Evolutionary conservation across 1,284 basidiomycete species (phyloP).

Genomic region (Pterulicium gracile): DNA sequence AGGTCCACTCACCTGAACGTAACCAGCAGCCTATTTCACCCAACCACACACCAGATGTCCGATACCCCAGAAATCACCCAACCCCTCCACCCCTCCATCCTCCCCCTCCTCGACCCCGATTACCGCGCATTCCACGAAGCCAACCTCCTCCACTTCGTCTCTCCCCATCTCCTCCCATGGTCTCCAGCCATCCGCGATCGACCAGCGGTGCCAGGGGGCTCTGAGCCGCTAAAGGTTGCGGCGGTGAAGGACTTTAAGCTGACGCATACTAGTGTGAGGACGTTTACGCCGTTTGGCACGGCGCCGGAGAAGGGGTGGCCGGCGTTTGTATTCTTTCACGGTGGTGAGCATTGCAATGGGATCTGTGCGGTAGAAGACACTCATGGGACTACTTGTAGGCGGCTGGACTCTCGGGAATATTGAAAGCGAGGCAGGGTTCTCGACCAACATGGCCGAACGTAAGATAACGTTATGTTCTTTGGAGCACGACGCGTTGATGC

Average conservation of each 20-base stretch:
- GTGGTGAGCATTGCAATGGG: slow-evolving; percentile 31
- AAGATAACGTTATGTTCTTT: slow-evolving; percentile 8
- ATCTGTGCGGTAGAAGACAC: too few species aligned
- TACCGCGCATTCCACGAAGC: slow-evolving; percentile 52
- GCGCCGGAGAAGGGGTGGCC: slow-evolving; percentile 46
- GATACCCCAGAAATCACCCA: slow-evolving; percentile 21
- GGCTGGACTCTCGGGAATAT: slow-evolving; percentile 65
- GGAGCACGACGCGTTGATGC: background rate
- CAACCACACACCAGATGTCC: too few species aligned
- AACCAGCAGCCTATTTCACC: too few species aligned
- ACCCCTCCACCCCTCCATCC: slow-evolving; percentile 48
- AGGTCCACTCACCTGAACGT: too few species aligned
- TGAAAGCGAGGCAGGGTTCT: slow-evolving; percentile 44
- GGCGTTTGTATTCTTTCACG: slow-evolving; percentile 50
- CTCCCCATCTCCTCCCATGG: slow-evolving; percentile 50
- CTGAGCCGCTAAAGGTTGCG: slow-evolving; percentile 42
- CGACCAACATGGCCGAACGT: slow-evolving; percentile 49
- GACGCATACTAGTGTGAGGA: slow-evolving; percentile 35
- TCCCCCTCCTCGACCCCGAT: slow-evolving; percentile 47
- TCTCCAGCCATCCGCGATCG: slow-evolving; percentile 40
- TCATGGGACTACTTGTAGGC: too few species aligned
- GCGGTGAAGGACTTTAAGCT: slow-evolving; percentile 37
- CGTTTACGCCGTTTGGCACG: slow-evolving; percentile 45
- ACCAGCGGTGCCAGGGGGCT: slow-evolving; percentile 45
- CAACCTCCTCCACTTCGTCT: slow-evolving; percentile 29